Conservation (phyloP, 2,329 filamentous ascomycete genomes). For the Fusarium fujikuroi region DNA sequence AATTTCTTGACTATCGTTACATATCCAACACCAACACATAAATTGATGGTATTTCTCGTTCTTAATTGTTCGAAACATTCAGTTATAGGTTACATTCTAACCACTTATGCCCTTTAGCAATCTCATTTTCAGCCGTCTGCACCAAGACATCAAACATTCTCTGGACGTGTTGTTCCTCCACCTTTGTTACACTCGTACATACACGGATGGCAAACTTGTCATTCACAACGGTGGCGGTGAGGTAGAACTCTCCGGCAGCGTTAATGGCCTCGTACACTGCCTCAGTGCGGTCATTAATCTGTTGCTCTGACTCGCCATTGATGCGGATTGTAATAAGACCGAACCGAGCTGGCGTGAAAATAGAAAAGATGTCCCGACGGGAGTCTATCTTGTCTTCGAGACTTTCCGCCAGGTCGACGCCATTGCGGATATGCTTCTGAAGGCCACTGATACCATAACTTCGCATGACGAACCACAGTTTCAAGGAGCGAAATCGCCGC, state of each 20-base stretch:
- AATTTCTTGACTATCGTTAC: neutral
- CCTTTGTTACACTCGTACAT: slow-evolving; percentile 74
- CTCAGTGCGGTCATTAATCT: slow-evolving; percentile 75
- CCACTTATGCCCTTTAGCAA: slow-evolving; percentile 15
- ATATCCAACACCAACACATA: neutral
- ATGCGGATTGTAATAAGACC: slow-evolving; percentile 82
- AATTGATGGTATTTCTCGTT: neutral
- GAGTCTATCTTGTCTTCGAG: slow-evolving; percentile 71
- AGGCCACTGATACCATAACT: slow-evolving; percentile 83
- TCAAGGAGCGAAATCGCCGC: slow-evolving; percentile 85
- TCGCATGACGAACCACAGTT: slow-evolving; percentile 94
- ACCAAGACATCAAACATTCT: slow-evolving; percentile 81
- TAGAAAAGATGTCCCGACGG: slow-evolving; percentile 76
- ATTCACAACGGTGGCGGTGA: slow-evolving; percentile 80
- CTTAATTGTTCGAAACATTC: neutral
- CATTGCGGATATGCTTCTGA: slow-evolving; percentile 75
- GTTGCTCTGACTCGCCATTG: slow-evolving; percentile 55
- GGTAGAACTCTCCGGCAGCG: slow-evolving; percentile 78
- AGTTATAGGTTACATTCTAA: neutral
- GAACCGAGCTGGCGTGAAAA: slow-evolving; percentile 80
- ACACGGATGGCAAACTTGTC: slow-evolving; percentile 83
- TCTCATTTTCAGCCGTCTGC: slow-evolving; percentile 61
- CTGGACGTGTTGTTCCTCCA: slow-evolving; percentile 77
- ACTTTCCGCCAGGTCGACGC: slow-evolving; percentile 74
- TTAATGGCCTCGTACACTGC: slow-evolving; percentile 81